Percentiles rank a stretch among this genome's conserved stretches.
Conservation (phyloP, 805 yeast species). For the Starmerella khaoyaiensis region DNA sequence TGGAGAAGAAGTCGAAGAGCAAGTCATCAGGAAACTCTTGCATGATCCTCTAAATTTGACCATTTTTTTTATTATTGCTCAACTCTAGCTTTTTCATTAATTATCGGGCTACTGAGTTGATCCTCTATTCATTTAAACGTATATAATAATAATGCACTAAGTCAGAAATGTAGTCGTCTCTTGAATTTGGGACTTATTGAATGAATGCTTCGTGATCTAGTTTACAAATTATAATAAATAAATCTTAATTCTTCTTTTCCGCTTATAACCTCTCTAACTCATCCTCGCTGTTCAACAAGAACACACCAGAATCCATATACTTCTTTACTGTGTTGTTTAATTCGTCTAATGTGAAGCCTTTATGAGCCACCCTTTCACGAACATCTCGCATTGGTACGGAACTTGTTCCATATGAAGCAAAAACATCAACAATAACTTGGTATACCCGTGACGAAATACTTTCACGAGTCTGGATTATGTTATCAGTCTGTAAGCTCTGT, state of each 20-base stretch:
- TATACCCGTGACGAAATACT: slow-evolving; percentile 57
- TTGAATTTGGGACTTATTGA: no score
- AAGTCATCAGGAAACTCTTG: slow-evolving; percentile 17
- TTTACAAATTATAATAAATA: no score
- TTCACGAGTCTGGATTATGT: slow-evolving; percentile 30
- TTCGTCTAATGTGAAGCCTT: slow-evolving; percentile 74
- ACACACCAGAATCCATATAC: slow-evolving; percentile 57
- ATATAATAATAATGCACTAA: no score
- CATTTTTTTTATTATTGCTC: no score
- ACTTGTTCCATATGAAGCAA: slow-evolving; percentile 23
- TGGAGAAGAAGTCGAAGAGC: slow-evolving; percentile 28
- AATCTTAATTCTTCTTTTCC: no score
- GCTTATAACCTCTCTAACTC: slow-evolving; percentile 28
- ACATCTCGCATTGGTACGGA: slow-evolving; percentile 38
- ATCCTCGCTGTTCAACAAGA: slow-evolving; percentile 65
- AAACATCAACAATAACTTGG: slow-evolving; percentile 50
- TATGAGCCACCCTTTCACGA: slow-evolving; percentile 52
- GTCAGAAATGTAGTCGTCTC: no score
- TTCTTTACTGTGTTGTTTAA: slow-evolving; percentile 62
- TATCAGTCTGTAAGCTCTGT: slow-evolving; percentile 47
- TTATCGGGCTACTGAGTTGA: no score
- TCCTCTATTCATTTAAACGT: no score
- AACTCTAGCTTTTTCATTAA: no score
- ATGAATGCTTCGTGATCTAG: no score
- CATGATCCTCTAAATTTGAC: slow-evolving; percentile 14